phyloP scores from a whole-genome alignment of 768 basidiomycete species.

The Mycena metata region DNA sequence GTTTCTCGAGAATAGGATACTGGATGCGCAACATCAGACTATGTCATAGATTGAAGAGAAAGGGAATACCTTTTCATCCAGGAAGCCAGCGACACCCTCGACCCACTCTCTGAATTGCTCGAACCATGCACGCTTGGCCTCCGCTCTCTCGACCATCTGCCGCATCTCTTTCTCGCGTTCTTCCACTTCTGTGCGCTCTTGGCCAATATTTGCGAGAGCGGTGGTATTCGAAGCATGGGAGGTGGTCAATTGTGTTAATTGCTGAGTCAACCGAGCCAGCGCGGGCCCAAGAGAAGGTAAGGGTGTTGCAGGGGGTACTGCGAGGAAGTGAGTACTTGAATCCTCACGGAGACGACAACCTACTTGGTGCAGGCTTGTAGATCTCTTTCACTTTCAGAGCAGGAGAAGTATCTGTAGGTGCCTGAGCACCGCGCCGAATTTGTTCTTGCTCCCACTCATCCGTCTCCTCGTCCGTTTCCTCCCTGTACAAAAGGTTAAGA shows the following conservation, averaged over 20 bases:
- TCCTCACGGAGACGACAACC: slow-evolving; percentile 36
- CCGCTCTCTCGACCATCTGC: slow-evolving; percentile 79
- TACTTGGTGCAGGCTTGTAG: slow-evolving; percentile 84
- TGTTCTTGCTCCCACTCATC: slow-evolving; percentile 90
- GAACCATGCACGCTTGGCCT: slow-evolving; percentile 88
- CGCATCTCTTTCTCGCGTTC: slow-evolving; percentile 80
- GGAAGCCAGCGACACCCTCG: slow-evolving; percentile 85
- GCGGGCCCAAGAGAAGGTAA: slow-evolving; percentile 76
- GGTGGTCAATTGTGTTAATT: slow-evolving; percentile 69
- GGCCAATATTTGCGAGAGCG: slow-evolving; percentile 67
- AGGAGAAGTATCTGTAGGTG: slow-evolving; percentile 52
- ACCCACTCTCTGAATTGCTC: slow-evolving; percentile 82
- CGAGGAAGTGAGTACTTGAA: slow-evolving; percentile 31
- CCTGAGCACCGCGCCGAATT: slow-evolving; percentile 78
- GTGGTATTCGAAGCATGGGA: slow-evolving; percentile 77
- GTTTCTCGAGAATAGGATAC: slow-evolving; percentile 83
- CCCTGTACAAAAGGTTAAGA: slow-evolving; percentile 54
- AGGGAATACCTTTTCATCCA: slow-evolving; percentile 84
- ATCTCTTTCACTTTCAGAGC: slow-evolving; percentile 61
- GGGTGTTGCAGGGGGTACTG: slow-evolving; percentile 76
- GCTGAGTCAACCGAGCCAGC: slow-evolving; percentile 70
- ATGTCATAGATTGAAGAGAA: background rate
- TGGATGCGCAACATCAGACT: slow-evolving; percentile 45
- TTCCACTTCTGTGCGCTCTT: slow-evolving; percentile 76
- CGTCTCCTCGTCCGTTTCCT: slow-evolving; percentile 88